A percentile compares a stretch with the other conserved stretches of the same genome.
Evolutionary conservation across 2,329 filamentous ascomycete genomes (phyloP).

Genomic region (Sphaerulina vaccinii): DNA sequence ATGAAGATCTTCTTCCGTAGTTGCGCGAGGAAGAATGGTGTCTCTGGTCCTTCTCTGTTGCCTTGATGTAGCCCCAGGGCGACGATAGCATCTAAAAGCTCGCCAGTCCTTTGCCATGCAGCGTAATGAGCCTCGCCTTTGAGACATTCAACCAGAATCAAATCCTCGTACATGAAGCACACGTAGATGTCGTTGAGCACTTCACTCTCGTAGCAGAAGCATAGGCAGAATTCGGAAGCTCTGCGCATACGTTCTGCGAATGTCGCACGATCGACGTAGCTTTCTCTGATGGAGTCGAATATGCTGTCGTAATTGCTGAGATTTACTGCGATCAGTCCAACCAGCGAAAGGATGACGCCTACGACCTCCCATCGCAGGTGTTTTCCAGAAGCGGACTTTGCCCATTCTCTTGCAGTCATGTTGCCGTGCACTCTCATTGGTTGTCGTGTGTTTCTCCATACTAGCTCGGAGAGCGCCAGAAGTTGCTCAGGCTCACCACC

Average conservation of each 20-base stretch:
- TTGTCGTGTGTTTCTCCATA: conserved; percentile 45
- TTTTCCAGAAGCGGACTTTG: conserved; percentile 40
- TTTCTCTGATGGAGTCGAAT: conserved; percentile 48
- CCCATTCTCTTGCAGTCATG: conserved; percentile 43
- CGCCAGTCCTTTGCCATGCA: conserved; percentile 38
- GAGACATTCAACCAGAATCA: conserved; percentile 35
- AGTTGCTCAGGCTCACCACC: conserved; percentile 37
- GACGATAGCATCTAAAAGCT: conserved; percentile 37
- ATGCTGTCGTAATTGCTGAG: conserved; percentile 38
- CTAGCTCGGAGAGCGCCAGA: conserved; percentile 40
- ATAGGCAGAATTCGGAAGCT: conserved; percentile 36
- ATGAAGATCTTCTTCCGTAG: conserved; percentile 37
- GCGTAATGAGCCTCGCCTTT: conserved; percentile 37
- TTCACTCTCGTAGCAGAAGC: conserved; percentile 39
- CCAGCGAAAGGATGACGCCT: conserved; percentile 41
- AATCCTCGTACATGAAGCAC: conserved; percentile 36
- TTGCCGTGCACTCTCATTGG: conserved; percentile 39
- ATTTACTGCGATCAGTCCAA: conserved; percentile 39
- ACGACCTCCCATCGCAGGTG: conserved; percentile 47
- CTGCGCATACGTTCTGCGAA: conserved; percentile 48
- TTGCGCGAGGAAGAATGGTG: conserved; percentile 37
- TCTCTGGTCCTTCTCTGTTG: conserved; percentile 33
- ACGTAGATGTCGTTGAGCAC: conserved; percentile 38
- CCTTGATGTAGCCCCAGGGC: conserved; percentile 39
- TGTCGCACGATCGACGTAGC: conserved; percentile 46